Conservation (phyloP, 306 rosid species). For the Trichosanthes truncata region DNA sequence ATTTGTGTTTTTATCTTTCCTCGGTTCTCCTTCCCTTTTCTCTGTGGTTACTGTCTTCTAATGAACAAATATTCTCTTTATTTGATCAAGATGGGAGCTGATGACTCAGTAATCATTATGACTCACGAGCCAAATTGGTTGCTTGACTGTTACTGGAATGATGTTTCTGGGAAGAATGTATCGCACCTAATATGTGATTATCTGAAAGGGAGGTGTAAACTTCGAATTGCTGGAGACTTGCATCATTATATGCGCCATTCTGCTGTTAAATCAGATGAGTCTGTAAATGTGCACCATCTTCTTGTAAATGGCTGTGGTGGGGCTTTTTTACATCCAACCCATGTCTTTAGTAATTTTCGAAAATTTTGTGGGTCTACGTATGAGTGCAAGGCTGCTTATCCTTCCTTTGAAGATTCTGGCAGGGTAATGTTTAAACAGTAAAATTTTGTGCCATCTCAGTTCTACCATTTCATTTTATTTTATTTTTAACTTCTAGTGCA, state of each 20-base stretch:
- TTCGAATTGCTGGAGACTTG: constrained; percentile 95
- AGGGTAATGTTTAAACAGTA: constrained; percentile 40
- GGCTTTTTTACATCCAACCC: constrained; percentile 98
- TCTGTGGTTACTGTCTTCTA: not conserved
- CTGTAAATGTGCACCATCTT: constrained; percentile 68
- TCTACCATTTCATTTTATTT: constrained; percentile 11
- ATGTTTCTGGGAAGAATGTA: constrained; percentile 77
- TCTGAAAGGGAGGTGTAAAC: constrained; percentile 90
- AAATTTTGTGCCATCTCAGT: constrained; percentile 10
- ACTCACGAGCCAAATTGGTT: constrained; percentile 97
- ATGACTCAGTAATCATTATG: constrained; percentile 74
- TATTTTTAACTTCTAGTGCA: constrained; percentile 4
- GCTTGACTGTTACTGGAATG: constrained; percentile 89
- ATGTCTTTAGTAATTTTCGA: constrained; percentile 71
- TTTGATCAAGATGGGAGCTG: constrained; percentile 56
- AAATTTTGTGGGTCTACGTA: constrained; percentile 50
- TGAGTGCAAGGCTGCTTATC: constrained; percentile 90
- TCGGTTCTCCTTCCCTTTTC: not conserved
- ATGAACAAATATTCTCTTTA: not conserved
- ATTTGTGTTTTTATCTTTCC: not conserved
- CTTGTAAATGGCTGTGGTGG: constrained; percentile 98
- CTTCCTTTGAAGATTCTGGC: constrained; percentile 89
- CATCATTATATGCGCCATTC: constrained; percentile 99
- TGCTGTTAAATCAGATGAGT: constrained; percentile 58
- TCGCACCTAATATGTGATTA: constrained; percentile 71